Conservation (phyloP, 73 alveolate genomes). For the Paraurostyla sp. region DNA sequence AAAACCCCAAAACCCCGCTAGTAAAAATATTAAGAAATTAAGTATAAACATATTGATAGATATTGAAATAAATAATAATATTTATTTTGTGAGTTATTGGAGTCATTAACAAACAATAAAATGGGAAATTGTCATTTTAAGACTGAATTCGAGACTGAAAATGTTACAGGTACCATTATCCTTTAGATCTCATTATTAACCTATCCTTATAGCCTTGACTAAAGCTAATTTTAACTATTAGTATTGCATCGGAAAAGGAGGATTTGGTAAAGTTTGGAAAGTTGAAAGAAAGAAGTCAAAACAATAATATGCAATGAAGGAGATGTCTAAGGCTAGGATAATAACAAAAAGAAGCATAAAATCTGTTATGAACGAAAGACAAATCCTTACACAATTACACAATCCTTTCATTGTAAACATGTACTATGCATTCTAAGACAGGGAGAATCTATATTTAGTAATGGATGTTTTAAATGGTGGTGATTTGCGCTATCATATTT, state of each 20-base stretch:
- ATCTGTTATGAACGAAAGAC: conserved; percentile 73
- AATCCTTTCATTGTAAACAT: conserved; percentile 72
- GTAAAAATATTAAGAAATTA: too few relatives aligned
- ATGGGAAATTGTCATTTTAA: conserved; percentile 76
- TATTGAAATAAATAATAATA: not conserved
- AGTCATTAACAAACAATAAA: not conserved
- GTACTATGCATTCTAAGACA: conserved; percentile 75
- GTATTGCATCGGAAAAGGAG: conserved; percentile 83
- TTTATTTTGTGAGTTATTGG: not conserved
- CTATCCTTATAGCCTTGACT: conserved; percentile 35
- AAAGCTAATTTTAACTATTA: conserved; percentile 62
- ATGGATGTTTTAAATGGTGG: conserved; percentile 77
- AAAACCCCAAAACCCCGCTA: too few relatives aligned
- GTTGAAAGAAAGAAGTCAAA: conserved; percentile 73
- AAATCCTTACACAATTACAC: conserved; percentile 62
- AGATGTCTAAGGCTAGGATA: conserved; percentile 69
- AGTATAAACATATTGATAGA: too few relatives aligned
- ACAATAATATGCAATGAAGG: conserved; percentile 71
- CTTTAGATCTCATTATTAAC: conserved; percentile 14
- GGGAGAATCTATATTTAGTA: conserved; percentile 70
- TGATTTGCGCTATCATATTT: conserved; percentile 72
- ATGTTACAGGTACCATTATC: conserved; percentile 28
- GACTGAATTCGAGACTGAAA: conserved; percentile 62
- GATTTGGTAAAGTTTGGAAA: conserved; percentile 91
- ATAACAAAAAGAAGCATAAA: conserved; percentile 61